phyloP scores from a whole-genome alignment of 1,139 yeast genomes.

The Arxiozyma slooffiae region DNA sequence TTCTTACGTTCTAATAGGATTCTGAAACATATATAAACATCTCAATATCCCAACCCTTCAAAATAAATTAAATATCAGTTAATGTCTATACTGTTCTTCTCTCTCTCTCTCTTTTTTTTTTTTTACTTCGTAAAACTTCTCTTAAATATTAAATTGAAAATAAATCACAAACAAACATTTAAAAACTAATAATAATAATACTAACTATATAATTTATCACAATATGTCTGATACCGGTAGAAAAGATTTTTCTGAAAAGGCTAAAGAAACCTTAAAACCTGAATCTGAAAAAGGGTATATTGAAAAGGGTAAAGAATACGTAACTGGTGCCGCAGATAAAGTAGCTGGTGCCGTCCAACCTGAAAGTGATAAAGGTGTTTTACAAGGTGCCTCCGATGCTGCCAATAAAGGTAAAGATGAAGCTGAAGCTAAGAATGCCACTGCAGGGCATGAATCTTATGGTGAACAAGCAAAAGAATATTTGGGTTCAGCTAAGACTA shows the following conservation, averaged over 20 bases:
- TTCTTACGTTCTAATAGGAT: too few relatives aligned
- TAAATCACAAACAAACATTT: not conserved
- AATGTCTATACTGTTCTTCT: too few relatives aligned
- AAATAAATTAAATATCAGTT: too few relatives aligned
- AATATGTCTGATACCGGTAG: constrained; percentile 68
- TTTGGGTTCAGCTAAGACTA: constrained; percentile 53
- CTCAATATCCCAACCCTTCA: too few relatives aligned
- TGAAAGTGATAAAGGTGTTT: constrained; percentile 52
- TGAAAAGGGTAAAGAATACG: constrained; percentile 62
- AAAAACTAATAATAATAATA: not conserved
- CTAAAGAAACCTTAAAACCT: constrained; percentile 60
- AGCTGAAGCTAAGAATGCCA: constrained; percentile 30
- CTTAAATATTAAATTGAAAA: not conserved
- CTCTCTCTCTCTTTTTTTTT: not conserved
- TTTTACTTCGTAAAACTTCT: not conserved
- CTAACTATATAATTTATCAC: too few relatives aligned
- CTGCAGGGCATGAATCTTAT: constrained; percentile 34
- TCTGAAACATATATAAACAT: not conserved
- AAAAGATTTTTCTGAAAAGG: constrained; percentile 63
- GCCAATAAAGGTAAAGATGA: constrained; percentile 43
- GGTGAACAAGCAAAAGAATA: constrained; percentile 52
- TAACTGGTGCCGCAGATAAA: constrained; percentile 57
- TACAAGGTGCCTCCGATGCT: constrained; percentile 59
- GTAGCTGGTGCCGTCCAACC: constrained; percentile 52
- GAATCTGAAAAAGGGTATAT: constrained; percentile 55